Conservation (phyloP, 371 early-diverging fungal genomes). For the Actinomucor elegans region DNA sequence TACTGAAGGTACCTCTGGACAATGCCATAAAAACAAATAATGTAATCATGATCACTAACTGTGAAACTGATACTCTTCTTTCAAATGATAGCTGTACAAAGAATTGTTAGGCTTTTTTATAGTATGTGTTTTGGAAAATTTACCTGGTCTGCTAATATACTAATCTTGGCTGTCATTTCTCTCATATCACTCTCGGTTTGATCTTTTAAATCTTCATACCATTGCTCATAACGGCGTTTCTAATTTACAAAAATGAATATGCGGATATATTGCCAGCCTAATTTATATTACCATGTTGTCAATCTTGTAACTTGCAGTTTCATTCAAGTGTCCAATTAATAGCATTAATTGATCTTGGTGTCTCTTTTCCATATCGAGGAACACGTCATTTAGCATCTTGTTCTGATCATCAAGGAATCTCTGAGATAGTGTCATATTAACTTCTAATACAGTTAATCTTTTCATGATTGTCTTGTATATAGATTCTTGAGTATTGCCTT, state of each 20-base stretch:
- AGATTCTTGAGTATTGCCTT: slow-evolving; percentile 57
- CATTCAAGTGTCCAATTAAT: slow-evolving; percentile 63
- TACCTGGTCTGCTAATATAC: slow-evolving; percentile 61
- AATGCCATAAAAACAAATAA: slow-evolving; percentile 58
- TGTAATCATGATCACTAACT: slow-evolving; percentile 53
- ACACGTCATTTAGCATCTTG: slow-evolving; percentile 72
- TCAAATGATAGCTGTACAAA: slow-evolving; percentile 54
- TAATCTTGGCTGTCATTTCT: slow-evolving; percentile 48
- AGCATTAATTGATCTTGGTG: slow-evolving; percentile 62
- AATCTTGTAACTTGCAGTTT: slow-evolving; percentile 60
- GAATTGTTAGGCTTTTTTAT: no score
- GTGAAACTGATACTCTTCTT: slow-evolving; percentile 59
- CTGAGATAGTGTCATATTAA: slow-evolving; percentile 76
- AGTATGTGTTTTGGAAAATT: background rate
- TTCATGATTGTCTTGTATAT: slow-evolving; percentile 92
- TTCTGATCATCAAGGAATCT: slow-evolving; percentile 86
- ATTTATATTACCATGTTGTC: slow-evolving; percentile 49
- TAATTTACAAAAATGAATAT: slow-evolving; percentile 8
- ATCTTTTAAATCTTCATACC: slow-evolving; percentile 57
- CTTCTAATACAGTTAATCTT: slow-evolving; percentile 75
- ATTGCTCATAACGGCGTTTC: slow-evolving; percentile 60
- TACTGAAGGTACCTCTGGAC: slow-evolving; percentile 44
- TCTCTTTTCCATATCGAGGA: slow-evolving; percentile 60
- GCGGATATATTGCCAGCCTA: no score
- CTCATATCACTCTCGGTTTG: slow-evolving; percentile 46